phyloP scores from a whole-genome alignment of 176 grass and related monocot genomes.

The Otatea glauca region DNA sequence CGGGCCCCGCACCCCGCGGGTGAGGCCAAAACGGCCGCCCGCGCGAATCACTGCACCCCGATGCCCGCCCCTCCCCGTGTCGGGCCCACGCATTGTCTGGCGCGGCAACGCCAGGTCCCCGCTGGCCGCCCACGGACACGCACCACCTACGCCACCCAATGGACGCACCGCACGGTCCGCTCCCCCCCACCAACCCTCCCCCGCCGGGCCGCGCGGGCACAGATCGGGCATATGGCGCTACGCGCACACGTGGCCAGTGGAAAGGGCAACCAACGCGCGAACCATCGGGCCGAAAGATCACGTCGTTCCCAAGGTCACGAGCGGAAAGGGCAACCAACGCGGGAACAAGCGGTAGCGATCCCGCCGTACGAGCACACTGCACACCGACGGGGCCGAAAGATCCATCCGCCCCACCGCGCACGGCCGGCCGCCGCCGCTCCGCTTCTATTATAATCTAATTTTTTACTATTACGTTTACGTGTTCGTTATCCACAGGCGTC shows the following conservation, averaged over 20 bases:
- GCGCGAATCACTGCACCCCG: conserved; percentile 51
- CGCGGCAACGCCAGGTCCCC: conserved; percentile 40
- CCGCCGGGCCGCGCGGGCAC: not conserved
- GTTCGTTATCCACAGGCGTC: conserved; percentile 51
- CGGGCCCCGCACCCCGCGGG: conserved; percentile 31
- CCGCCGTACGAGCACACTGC: conserved; percentile 41
- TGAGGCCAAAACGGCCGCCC: conserved; percentile 55
- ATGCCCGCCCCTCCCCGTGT: conserved; percentile 11
- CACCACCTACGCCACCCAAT: not conserved
- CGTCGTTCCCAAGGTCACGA: conserved; percentile 57
- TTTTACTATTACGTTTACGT: not conserved
- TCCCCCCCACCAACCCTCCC: too few species aligned
- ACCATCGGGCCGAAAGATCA: not conserved
- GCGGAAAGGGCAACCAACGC: conserved; percentile 35
- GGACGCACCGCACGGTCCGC: not conserved
- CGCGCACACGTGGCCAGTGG: conserved; percentile 50
- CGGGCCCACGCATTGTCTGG: conserved; percentile 44
- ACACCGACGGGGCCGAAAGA: conserved; percentile 45
- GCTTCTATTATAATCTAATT: too few species aligned
- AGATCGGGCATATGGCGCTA: not conserved
- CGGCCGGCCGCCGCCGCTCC: conserved; percentile 2
- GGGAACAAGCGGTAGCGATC: not conserved
- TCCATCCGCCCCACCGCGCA: conserved; percentile 40
- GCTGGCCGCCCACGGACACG: not conserved
- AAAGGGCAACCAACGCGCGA: conserved; percentile 17